Percentiles rank a stretch among this genome's conserved stretches.
Evolutionary conservation across 768 basidiomycete species (phyloP).

Genomic region (Ephemerocybe angulata): DNA sequence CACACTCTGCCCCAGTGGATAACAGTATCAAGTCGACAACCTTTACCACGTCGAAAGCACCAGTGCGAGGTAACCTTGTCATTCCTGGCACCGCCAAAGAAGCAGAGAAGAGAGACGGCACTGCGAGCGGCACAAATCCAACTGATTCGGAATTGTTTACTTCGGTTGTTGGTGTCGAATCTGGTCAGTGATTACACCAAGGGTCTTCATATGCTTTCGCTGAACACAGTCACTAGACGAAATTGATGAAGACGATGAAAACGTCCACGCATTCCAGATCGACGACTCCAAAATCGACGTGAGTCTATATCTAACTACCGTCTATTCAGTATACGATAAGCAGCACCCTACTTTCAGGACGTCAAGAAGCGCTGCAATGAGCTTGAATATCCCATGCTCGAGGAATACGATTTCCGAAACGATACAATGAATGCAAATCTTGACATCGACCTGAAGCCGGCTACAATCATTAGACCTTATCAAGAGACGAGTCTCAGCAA

Average conservation of each 20-base stretch:
- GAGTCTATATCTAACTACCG: constrained; percentile 19
- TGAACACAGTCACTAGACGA: constrained; percentile 57
- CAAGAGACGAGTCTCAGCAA: constrained; percentile 98
- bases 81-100: constrained; percentile 79
- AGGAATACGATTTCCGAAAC: constrained; percentile 98
- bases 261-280: constrained; percentile 96
- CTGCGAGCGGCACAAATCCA: constrained; percentile 22
- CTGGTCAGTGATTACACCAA: constrained; percentile 47
- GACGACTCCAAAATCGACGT: constrained; percentile 92
- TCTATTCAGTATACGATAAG: background rate
- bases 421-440: constrained; percentile 95
- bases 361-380: constrained; percentile 97
- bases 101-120: constrained; percentile 59
- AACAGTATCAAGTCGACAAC: constrained; percentile 73
- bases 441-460: constrained; percentile 97
- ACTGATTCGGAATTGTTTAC: constrained; percentile 83
- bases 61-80: constrained; percentile 74
- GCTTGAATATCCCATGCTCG: constrained; percentile 95
- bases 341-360: constrained; percentile 46
- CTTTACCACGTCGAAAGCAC: constrained; percentile 79
- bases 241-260: constrained; percentile 96
- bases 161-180: constrained; percentile 93
- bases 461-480: constrained; percentile 95
- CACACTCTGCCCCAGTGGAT: constrained; percentile 63
- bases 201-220: background rate